Evolutionary conservation across 2,329 filamentous ascomycete species (phyloP), one percentile per base, ranked within the genome.

Genomic region (Aspergillus pseudotamarii): DNA sequence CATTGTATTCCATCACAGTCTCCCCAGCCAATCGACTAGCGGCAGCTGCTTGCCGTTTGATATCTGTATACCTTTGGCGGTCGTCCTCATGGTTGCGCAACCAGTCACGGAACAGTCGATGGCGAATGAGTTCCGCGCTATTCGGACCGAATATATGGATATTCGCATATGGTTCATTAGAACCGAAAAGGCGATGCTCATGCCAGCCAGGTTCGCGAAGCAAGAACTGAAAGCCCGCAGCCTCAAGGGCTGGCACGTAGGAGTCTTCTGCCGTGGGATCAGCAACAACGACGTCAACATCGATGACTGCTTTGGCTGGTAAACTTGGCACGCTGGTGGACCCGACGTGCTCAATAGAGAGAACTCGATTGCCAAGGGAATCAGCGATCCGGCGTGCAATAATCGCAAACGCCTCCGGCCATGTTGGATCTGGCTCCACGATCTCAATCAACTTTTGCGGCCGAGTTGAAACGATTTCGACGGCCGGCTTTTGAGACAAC

Each of bases 271-370:
- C 75, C 12, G 66, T 66, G 28, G 78, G 62, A 55, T 84, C 75
- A 3, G 68, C 55, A 9, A 86, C 76, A 4, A 80, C 75, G 10
- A 86, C 71, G 67, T 86, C 85, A 32, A 86, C 77, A 68, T 86
- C 84, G 54, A 86, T 83, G 54, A 85, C 73, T 34, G 78, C 75
- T 72, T 86, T 86, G 53, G 85, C 84, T 0, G 81, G 76, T 4
- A 86, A 77, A 9, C 72, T 74, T 0, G 82, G 81, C 8, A 86
- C 75, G 57, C 81, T 82, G 32, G 85, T 86, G 14, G 82, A 85
- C 30, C 84, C 84, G 36, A 81, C 75, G 68, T 86, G 84, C 21
- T 74, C 66, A 58, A 86, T 72, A 26, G 72, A 68, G 28, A 68
- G 64, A 41, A 72, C 66, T 4, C 66, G 69, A 10, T 63, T 19